Percentiles rank a stretch among this genome's conserved stretches.
Conservation (phyloP, 306 rosid genomes). For the Vigna mungo region DNA sequence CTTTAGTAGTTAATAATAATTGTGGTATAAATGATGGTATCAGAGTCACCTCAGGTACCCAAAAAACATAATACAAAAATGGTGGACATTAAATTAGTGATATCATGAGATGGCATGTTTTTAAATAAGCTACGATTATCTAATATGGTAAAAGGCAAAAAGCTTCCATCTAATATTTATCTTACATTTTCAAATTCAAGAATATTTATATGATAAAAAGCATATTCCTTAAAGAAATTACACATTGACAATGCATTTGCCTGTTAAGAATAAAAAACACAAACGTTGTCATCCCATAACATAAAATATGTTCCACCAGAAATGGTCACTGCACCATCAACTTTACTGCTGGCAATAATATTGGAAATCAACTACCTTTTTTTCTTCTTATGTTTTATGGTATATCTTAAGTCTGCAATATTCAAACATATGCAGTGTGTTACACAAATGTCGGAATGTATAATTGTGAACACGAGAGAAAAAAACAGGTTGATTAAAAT, state of each 20-base stretch:
- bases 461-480: too few species aligned
- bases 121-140: background rate
- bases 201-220: slow-evolving; percentile 4
- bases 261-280: background rate
- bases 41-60: background rate
- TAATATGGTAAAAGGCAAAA: background rate
- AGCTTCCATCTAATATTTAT: slow-evolving; percentile 2
- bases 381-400: background rate
- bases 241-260: background rate
- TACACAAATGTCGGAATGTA: too few species aligned
- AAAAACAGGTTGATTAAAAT: too few species aligned
- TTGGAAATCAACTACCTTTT: background rate
- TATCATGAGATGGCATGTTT: background rate
- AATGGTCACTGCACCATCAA: slow-evolving; percentile 10
- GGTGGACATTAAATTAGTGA: slow-evolving; percentile 27
- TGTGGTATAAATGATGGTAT: background rate
- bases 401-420: background rate
- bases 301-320: slow-evolving; percentile 25
- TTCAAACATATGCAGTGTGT: too few species aligned
- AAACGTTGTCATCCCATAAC: background rate
- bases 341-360: slow-evolving; percentile 9
- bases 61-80: background rate
- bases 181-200: background rate
- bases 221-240: slow-evolving; percentile 27
- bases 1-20: background rate